Evolutionary conservation across 2,329 filamentous ascomycete genomes (phyloP).

Genomic region (Didymosphaeria variabile): DNA sequence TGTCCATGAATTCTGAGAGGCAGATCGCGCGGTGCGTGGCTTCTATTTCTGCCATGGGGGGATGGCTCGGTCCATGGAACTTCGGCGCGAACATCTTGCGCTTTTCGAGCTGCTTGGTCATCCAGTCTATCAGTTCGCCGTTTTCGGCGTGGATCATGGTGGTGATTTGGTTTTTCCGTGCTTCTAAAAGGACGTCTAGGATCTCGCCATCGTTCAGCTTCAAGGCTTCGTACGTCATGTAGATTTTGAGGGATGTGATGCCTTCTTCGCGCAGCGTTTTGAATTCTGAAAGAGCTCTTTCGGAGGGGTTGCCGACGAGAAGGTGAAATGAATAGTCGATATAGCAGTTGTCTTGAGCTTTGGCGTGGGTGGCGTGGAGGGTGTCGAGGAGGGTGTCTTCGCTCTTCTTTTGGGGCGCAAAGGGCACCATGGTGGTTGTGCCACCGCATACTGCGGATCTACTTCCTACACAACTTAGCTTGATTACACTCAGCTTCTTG

Average conservation of each 20-base stretch:
- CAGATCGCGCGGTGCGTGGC: constrained; percentile 63
- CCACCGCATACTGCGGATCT: constrained; percentile 59
- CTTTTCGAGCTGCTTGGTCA: constrained; percentile 62
- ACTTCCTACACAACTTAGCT: constrained; percentile 40
- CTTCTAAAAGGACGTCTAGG: constrained; percentile 50
- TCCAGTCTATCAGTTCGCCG: constrained; percentile 63
- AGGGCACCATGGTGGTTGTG: constrained; percentile 60
- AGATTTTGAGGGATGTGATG: constrained; percentile 54
- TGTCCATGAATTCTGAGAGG: constrained; percentile 60
- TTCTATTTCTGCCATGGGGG: constrained; percentile 61
- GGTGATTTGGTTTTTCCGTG: constrained; percentile 56
- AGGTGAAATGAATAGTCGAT: constrained; percentile 58
- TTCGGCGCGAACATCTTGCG: constrained; percentile 59
- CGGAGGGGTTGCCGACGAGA: constrained; percentile 50
- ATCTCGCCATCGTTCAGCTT: constrained; percentile 52
- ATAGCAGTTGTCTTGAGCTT: constrained; percentile 57
- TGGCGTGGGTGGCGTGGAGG: constrained; percentile 54
- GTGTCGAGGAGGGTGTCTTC: constrained; percentile 56
- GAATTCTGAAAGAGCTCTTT: constrained; percentile 47
- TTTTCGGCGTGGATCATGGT: constrained; percentile 68
- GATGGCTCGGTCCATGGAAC: constrained; percentile 61
- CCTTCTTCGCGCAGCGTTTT: constrained; percentile 47
- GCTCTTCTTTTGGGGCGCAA: constrained; percentile 57
- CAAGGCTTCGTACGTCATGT: constrained; percentile 54
- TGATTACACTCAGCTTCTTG: background rate